Percentiles rank a stretch among this genome's conserved stretches.
These are phyloP conservation scores for Arachnomyces sp. DNA, from an alignment of 2,329 filamentous ascomycete species.

Conservation along the genomic window DNA sequence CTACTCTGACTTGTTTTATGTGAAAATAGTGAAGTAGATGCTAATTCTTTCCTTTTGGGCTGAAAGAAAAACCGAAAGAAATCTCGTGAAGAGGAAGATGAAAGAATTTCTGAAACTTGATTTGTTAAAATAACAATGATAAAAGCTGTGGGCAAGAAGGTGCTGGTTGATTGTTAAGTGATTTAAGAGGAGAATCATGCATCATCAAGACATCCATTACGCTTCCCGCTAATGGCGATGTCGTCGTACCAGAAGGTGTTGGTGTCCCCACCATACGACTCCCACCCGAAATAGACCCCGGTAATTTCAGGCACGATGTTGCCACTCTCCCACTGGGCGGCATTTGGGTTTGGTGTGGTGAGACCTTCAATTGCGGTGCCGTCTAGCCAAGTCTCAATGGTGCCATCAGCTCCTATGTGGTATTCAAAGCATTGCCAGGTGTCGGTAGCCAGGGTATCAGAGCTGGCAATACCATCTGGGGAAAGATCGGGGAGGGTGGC, in stretches of 20 bases:
- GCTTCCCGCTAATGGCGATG: conserved; percentile 46
- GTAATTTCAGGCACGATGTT: conserved; percentile 46
- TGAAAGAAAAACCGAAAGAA: no score
- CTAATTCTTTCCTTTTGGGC: no score
- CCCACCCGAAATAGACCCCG: conserved; percentile 56
- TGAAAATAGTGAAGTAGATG: no score
- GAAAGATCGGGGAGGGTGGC: conserved; percentile 56
- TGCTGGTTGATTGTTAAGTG: no score
- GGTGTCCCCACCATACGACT: conserved; percentile 52
- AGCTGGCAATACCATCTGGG: conserved; percentile 51
- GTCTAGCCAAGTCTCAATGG: conserved; percentile 56
- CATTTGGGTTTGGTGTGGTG: conserved; percentile 44
- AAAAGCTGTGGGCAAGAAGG: no score
- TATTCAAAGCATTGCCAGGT: conserved; percentile 56
- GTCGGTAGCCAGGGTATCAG: conserved; percentile 43
- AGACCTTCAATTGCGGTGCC: conserved; percentile 45
- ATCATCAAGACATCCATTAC: no score
- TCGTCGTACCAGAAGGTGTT: conserved; percentile 61
- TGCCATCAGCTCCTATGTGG: conserved; percentile 51
- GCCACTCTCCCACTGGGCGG: conserved; percentile 47
- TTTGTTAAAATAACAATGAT: no score
- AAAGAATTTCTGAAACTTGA: no score
- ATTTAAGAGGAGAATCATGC: no score
- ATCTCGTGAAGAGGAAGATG: no score
- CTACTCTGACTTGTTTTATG: no score